Evolutionary conservation across 305 asterid genomes (phyloP).

Genomic region (Fraxinus sp.): DNA sequence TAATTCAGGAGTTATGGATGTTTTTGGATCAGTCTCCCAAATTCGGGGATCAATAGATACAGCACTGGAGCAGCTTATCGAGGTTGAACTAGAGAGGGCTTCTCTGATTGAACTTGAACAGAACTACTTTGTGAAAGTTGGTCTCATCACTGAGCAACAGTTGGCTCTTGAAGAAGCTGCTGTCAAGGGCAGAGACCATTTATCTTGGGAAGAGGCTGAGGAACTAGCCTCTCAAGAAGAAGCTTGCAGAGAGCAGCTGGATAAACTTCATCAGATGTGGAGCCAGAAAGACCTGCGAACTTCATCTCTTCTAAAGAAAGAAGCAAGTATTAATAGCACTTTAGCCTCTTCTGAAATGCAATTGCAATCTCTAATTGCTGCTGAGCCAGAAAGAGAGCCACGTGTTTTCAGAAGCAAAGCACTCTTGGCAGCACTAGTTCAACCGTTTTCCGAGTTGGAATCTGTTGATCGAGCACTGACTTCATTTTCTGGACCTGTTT

Average conservation of each 20-base stretch:
- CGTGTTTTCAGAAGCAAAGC: constrained; percentile 65
- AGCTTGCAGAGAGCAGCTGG: constrained; percentile 93
- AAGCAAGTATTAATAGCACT: constrained; percentile 54
- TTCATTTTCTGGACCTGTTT: constrained; percentile 44
- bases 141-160: constrained; percentile 86
- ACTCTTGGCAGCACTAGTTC: constrained; percentile 61
- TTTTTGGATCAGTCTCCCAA: constrained; percentile 82
- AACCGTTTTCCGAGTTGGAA: constrained; percentile 91
- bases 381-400: constrained; percentile 57
- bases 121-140: constrained; percentile 85
- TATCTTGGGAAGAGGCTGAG: constrained; percentile 99
- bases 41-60: constrained; percentile 83
- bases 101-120: constrained; percentile 85
- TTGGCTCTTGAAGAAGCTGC: constrained; percentile 97
- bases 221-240: constrained; percentile 99
- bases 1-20: constrained; percentile 81
- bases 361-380: constrained; percentile 59
- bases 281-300: constrained; percentile 76
- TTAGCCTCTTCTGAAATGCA: constrained; percentile 60
- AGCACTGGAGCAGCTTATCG: constrained; percentile 85
- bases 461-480: constrained; percentile 65
- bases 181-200: constrained; percentile 84
- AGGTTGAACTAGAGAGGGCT: constrained; percentile 84
- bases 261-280: constrained; percentile 89
- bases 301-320: constrained; percentile 73